Base-by-base conservation (phyloP, 192 early-diverging fungal genomes). In the Rhizoclosmatium globosum region DNA sequence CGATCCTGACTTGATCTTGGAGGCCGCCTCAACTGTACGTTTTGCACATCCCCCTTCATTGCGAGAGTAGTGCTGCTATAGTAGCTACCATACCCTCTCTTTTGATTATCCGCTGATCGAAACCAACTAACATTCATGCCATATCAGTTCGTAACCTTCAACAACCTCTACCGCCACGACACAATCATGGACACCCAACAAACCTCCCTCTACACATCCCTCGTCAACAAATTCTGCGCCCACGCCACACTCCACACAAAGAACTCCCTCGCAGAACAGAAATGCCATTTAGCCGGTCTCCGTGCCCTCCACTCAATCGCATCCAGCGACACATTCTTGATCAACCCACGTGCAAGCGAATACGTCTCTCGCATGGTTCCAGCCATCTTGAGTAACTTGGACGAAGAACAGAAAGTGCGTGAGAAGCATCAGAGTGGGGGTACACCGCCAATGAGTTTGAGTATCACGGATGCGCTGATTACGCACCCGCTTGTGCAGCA, bases 131-230 rank as follows among this genome's bases (percentile, higher is more conserved):
- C n/a, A 31, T 31, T 31, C 31, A 31, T 31, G 31, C 31, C 31
- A 31, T 0, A 44, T 48, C 64, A 92, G 76, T 96, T 95, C 83
- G 86, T 88, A 0, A 78, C 85, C 17, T 97, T 95, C 81, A 93
- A 92, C 77, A 73, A 61, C 7, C 80, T 74, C 39, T 61, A 81
- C 56, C 76, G 87, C 73, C 93, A 96, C 68, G 89, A 94, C 47
- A 92, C 92, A 0, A 89, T 86, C 59, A 91, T 95, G 47, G 94
- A 97, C 81, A 76, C 62, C 13, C 86, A 87, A 46, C 84, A 91
- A n/a, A 80, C 84, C 38, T 47, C 7, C 4, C 47, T 76, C 9
- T 85, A 83, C 61, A 47, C 72, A 38, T n/a, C 67, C 38, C 78
- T 84, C 47, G 71, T 85, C 47, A 23, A 58, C 15, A 80, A 77